A percentile compares a stretch with the other conserved stretches of the same genome.
Evolutionary conservation across 1,139 yeast species (phyloP).

Genomic region (Blastobotrys raffinosifermentans): DNA sequence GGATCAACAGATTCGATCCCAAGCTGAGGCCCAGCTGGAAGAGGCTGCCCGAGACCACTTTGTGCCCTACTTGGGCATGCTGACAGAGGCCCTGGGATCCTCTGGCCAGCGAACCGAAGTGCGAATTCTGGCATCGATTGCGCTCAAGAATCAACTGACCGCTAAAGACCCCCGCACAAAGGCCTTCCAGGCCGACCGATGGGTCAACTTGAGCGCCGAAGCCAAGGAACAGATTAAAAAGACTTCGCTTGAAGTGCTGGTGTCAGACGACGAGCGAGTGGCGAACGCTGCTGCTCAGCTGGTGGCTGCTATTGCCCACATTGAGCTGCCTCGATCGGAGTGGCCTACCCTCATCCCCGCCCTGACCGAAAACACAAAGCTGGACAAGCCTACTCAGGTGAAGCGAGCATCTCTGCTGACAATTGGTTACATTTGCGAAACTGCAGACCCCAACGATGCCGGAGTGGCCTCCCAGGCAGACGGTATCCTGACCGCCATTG

Average conservation of each 20-base stretch:
- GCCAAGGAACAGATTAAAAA: slow-evolving; percentile 59
- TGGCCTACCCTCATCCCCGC: slow-evolving; percentile 85
- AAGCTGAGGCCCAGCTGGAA: slow-evolving; percentile 75
- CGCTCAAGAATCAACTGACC: slow-evolving; percentile 78
- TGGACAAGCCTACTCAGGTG: slow-evolving; percentile 68
- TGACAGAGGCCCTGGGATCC: slow-evolving; percentile 68
- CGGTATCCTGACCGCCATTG: slow-evolving; percentile 90
- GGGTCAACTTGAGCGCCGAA: slow-evolving; percentile 52
- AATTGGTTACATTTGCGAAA: slow-evolving; percentile 93
- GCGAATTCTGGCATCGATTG: slow-evolving; percentile 86
- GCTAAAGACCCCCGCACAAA: slow-evolving; percentile 47
- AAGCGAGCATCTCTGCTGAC: slow-evolving; percentile 84
- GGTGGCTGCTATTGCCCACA: slow-evolving; percentile 93
- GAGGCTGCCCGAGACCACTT: slow-evolving; percentile 72
- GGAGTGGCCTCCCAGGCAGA: slow-evolving; percentile 79
- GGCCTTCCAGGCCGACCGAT: slow-evolving; percentile 37
- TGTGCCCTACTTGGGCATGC: slow-evolving; percentile 61
- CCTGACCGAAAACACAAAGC: slow-evolving; percentile 78
- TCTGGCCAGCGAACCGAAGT: slow-evolving; percentile 68
- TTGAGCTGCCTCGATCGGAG: slow-evolving; percentile 79
- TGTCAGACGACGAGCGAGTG: slow-evolving; percentile 67
- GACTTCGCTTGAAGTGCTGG: slow-evolving; percentile 54
- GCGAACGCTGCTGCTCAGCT: slow-evolving; percentile 89
- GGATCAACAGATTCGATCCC: slow-evolving; percentile 63
- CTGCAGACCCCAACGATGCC: slow-evolving; percentile 80